Conservation (phyloP, 179 eudicot genomes). For the Gypsophila paniculata region DNA sequence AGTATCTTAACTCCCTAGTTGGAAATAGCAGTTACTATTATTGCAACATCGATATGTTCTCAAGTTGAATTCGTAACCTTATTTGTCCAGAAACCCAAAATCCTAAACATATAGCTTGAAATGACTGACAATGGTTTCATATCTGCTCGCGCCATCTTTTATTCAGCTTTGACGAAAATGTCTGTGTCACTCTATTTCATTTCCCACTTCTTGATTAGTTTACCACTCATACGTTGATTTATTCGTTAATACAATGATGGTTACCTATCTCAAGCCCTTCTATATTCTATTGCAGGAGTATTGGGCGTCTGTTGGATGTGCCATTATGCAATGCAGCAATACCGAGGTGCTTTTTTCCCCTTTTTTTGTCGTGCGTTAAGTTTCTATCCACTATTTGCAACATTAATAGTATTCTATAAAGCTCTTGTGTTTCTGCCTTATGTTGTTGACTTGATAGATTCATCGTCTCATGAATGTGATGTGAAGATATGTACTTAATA, state of each 20-base stretch:
- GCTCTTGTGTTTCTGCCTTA: background rate
- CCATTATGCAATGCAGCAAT: slow-evolving; percentile 99
- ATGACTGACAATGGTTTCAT: background rate
- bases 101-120: background rate
- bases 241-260: background rate
- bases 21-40: background rate
- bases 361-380: background rate
- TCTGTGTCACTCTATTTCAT: background rate
- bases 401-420: background rate
- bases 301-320: slow-evolving; percentile 99
- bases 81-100: background rate
- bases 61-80: background rate
- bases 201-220: background rate
- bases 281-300: slow-evolving; percentile 54
- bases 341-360: slow-evolving; percentile 60
- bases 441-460: background rate
- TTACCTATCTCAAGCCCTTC: background rate
- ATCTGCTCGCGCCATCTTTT: background rate
- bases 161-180: background rate
- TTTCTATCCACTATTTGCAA: background rate
- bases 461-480: background rate
- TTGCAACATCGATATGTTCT: background rate
- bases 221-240: background rate
- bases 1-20: background rate
- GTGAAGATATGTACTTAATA: background rate